phyloP scores from a whole-genome alignment of 495 filamentous ascomycete genomes.

The Patellaria atrata region DNA sequence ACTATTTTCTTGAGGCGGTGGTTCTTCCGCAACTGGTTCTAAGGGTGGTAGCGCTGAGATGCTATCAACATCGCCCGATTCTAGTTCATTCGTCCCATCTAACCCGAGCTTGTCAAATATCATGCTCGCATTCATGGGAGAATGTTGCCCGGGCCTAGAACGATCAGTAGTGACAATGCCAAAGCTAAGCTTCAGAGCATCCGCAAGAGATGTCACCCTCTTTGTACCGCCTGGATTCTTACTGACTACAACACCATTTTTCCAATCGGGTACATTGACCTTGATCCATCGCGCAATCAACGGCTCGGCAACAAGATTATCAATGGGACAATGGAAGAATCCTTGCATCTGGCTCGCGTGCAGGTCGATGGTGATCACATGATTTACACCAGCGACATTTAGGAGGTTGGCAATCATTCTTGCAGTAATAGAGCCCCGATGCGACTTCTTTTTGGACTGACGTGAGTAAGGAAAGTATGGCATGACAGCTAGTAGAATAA shows the following conservation, averaged over 20 bases:
- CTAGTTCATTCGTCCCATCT: conserved; percentile 23
- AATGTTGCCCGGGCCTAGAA: conserved; percentile 41
- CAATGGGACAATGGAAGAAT: conserved; percentile 95
- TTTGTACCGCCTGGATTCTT: conserved; percentile 98
- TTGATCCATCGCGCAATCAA: conserved; percentile 93
- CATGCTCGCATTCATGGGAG: conserved; percentile 48
- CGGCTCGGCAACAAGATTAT: conserved; percentile 93
- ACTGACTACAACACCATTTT: conserved; percentile 84
- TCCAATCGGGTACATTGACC: conserved; percentile 74
- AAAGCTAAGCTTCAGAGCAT: conserved; percentile 93
- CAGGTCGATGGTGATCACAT: conserved; percentile 93
- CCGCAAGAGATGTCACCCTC: conserved; percentile 88
- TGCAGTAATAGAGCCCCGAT: conserved; percentile 90
- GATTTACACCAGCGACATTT: conserved; percentile 82
- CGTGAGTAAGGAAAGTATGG: conserved; percentile 98
- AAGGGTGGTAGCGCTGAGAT: too few relatives aligned
- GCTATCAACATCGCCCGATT: conserved; percentile 7
- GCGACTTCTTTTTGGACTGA: conserved; percentile 98
- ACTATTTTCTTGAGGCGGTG: conserved; percentile 11
- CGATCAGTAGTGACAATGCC: conserved; percentile 92
- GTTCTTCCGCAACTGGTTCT: conserved; percentile 10
- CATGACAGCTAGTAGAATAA: conserved; percentile 60
- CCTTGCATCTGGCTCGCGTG: conserved; percentile 93
- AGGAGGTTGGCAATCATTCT: conserved; percentile 94
- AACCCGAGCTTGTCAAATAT: conserved; percentile 27